Conservation (phyloP, 345 rosid species). For the Bruguiera sexangula region DNA sequence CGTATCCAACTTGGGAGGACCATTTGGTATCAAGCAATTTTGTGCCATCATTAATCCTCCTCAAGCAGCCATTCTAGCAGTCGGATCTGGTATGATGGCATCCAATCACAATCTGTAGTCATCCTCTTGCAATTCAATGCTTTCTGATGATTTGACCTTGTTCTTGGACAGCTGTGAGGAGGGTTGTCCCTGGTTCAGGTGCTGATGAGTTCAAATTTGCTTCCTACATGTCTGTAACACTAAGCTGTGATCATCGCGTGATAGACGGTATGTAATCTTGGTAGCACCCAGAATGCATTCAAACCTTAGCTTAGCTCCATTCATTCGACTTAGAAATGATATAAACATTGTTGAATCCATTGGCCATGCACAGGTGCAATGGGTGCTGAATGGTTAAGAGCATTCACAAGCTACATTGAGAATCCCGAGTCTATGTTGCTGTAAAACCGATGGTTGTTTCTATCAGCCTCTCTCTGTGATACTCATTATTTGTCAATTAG, state of each 20-base stretch:
- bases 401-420: conserved; percentile 87
- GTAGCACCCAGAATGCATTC: neutral
- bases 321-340: neutral
- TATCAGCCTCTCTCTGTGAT: neutral
- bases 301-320: neutral
- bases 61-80: conserved; percentile 90
- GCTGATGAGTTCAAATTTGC: conserved; percentile 67
- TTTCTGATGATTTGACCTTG: neutral
- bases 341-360: neutral
- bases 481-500: neutral
- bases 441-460: conserved; percentile 23
- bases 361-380: conserved; percentile 55
- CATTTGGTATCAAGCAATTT: conserved; percentile 92
- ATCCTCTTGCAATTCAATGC: conserved; percentile 6
- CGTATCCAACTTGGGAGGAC: conserved; percentile 95
- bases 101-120: neutral
- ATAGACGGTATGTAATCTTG: conserved; percentile 59
- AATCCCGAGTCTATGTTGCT: conserved; percentile 94
- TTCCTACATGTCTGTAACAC: conserved; percentile 79
- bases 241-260: conserved; percentile 96
- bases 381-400: conserved; percentile 97
- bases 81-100: conserved; percentile 66
- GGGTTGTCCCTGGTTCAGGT: conserved; percentile 68
- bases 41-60: conserved; percentile 97
- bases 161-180: conserved; percentile 71